Evolutionary conservation across 2,329 filamentous ascomycete species (phyloP), one percentile per base, ranked within the genome.

Genomic region (Ramularia endophylla): DNA sequence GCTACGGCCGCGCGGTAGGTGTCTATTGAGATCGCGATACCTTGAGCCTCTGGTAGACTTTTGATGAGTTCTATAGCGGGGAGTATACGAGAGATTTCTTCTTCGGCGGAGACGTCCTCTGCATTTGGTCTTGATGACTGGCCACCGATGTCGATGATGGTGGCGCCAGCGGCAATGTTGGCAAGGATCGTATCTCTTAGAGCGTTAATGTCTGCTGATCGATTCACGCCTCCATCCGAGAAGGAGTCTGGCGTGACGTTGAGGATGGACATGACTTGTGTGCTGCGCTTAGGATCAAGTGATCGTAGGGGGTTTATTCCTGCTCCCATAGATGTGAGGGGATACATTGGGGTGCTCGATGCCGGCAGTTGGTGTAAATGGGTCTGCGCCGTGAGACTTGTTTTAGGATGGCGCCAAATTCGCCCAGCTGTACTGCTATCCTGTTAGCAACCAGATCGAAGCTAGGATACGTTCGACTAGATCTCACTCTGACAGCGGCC

Each of bases 161-260:
- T 83, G 11, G 86, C 87, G 25, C 89, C 88, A 6, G 72, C 69
- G 28, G 67, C 64, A 47, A 94, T 76, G 59, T 87, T 81, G 8
- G 65, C 54, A 36, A 70, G 66, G 12, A 89, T 72, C 1, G 77
- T 83, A 9, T 70, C 59, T 9, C 72, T 65, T 18, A 92, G 72
- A 18, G 68, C 53, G 17, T 63, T 47, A 2, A 67, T 47, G 48
- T 77, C 70, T 5, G 48, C 58, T 17, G 69, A 57, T 31, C 68
- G 65, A 62, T 88, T 77, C 7, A 71, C 58, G 7, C 88, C 88
- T 39, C 88, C 90, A 59, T 97, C 89, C 1, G 90, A 97, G 69
- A 98, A 98, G 8, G 90, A 97, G 66, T 98, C 90, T 0, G 90
- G 90, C 0, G 92, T 97, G 38, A 94, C 69, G 65, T 98, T 98